Conservation (phyloP, 352 stramenopile genomes). For the Lagenidium giganteum region DNA sequence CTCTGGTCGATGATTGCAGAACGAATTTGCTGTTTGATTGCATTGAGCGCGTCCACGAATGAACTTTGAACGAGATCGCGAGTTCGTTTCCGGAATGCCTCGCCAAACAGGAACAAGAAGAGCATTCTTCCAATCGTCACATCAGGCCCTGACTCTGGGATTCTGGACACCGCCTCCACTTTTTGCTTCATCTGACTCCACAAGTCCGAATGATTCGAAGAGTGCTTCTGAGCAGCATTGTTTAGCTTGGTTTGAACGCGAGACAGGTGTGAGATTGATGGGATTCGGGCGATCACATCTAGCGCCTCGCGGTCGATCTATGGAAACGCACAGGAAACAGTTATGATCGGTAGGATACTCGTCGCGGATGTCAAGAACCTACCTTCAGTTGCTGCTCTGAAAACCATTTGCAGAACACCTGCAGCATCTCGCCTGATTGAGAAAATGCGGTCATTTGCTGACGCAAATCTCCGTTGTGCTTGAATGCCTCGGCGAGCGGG, state of each 20-base stretch:
- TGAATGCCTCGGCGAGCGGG: no score
- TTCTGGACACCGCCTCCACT: no score
- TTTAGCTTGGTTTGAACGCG: conserved; percentile 54
- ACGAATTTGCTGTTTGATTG: conserved; percentile 64
- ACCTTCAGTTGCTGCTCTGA: no score
- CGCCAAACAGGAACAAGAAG: conserved; percentile 59
- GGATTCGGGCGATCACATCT: conserved; percentile 46
- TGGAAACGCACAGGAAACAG: not conserved
- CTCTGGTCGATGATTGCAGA: conserved; percentile 13
- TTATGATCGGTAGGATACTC: no score
- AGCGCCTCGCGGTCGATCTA: conserved; percentile 39
- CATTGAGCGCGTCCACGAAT: conserved; percentile 66
- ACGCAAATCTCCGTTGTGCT: no score
- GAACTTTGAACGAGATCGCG: conserved; percentile 70
- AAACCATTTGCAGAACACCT: no score
- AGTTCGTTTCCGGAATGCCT: conserved; percentile 52
- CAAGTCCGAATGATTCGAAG: conserved; percentile 24
- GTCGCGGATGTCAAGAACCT: no score
- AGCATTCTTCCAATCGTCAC: no score
- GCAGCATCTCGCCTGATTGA: no score
- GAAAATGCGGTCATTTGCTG: no score
- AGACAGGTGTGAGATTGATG: conserved; percentile 51
- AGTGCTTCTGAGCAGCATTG: conserved; percentile 26
- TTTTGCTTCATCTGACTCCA: conserved; percentile 27
- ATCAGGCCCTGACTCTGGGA: no score